These are phyloP conservation scores for Coniochaeta sp. DNA, from an alignment of 2,329 filamentous ascomycete species.

Conservation along the genomic window DNA sequence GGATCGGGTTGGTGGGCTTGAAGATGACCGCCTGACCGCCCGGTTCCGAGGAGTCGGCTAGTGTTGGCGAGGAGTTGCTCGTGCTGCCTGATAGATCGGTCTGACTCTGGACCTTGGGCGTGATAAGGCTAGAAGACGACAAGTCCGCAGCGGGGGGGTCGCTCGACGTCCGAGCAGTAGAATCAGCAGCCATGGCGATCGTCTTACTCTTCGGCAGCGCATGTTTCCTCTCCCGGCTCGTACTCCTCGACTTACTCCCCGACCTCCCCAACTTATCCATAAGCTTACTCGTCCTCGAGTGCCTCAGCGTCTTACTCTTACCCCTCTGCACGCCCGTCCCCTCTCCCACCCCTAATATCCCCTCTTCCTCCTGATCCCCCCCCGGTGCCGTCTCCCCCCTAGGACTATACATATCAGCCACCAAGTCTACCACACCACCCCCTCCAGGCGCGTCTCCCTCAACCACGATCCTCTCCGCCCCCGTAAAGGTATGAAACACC, in stretches of 20 bases:
- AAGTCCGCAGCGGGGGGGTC: slow-evolving; percentile 5
- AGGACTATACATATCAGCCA: slow-evolving; percentile 38
- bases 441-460: slow-evolving; percentile 47
- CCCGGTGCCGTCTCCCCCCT: slow-evolving; percentile 13
- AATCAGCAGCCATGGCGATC: slow-evolving; percentile 14
- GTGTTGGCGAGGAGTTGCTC: slow-evolving; percentile 4
- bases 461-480: slow-evolving; percentile 64
- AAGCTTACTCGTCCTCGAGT: slow-evolving; percentile 12
- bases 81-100: slow-evolving; percentile 5
- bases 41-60: slow-evolving; percentile 36
- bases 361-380: slow-evolving; percentile 17
- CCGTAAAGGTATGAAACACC: slow-evolving; percentile 72
- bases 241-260: slow-evolving; percentile 9
- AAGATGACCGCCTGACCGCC: slow-evolving; percentile 73
- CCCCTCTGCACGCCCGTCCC: background rate
- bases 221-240: slow-evolving; percentile 9
- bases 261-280: background rate
- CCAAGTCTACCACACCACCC: slow-evolving; percentile 40
- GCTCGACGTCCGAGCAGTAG: background rate
- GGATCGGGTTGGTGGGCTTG: slow-evolving; percentile 59
- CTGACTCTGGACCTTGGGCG: slow-evolving; percentile 7
- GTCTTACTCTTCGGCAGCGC: slow-evolving; percentile 20
- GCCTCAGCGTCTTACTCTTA: slow-evolving; percentile 15
- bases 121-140: slow-evolving; percentile 4
- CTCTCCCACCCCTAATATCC: slow-evolving; percentile 27